Base-by-base conservation (phyloP, 1,284 basidiomycete species). In the Fomitopsis palustris region DNA sequence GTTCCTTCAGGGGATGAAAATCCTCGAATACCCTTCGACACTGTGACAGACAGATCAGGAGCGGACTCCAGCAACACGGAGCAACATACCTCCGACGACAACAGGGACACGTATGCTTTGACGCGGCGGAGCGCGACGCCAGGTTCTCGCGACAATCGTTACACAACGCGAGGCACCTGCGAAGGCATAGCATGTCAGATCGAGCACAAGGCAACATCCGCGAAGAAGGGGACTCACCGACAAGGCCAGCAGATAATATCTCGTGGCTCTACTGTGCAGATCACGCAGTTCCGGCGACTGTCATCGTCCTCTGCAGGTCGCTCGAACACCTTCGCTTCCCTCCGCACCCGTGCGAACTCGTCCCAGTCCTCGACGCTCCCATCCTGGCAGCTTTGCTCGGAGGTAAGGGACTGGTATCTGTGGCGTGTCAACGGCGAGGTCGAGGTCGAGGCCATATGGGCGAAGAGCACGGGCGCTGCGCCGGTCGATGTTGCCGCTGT, bases 161-260 rank as follows among this genome's bases (percentile, higher is more conserved):
- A 64, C 88, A 91, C 67, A 91, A 77, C 1, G 87, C 81, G 27
- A 91, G 76, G 67, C 88, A 91, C 60, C 87, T 89, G 42, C 5
- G 43, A 42, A 42, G 57, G 54, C 27, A 59, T 41, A 23, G 53
- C 38, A 41, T 29, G 17, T 58, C n/a, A 39, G 12, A 31, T 25
- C n/a, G 14, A 14, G 17, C 31, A 14, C 23, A 47, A 16, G 25
- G 12, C 9, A 27, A 47, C 2, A 12, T 27, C 37, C 53, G 14
- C 25, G 25, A 27, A 17, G 8, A 33, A 53, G 23, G 31, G 17
- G 21, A 77, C 86, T 65, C 65, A 87, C 86, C 88, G 81, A 70
- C 88, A 91, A 21, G 88, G 88, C 88, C 88, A 91, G 65, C 88
- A 91, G 54, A 91, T 88, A 56, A 91, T 81, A 65, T 87, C 83